Percentiles rank a stretch among this genome's conserved stretches.
phyloP scores from a whole-genome alignment of 2,329 filamentous ascomycete genomes.

The Neocatenulostroma microsporum region DNA sequence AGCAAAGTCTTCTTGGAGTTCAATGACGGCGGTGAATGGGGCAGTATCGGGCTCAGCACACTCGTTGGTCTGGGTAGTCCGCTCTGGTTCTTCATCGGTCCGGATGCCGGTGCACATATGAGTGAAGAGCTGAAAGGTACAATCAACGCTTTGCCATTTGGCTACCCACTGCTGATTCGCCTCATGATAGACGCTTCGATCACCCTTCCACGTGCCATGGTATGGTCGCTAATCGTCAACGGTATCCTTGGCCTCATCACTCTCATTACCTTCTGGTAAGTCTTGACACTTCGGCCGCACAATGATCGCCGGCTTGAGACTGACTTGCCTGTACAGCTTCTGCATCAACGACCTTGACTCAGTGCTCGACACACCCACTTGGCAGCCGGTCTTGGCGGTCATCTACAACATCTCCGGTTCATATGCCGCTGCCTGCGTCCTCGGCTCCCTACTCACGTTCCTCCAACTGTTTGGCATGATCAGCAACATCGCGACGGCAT shows the following conservation, averaged over 20 bases:
- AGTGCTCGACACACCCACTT: conserved; percentile 18
- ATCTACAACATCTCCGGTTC: conserved; percentile 7
- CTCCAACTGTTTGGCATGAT: conserved; percentile 6
- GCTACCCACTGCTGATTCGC: no score
- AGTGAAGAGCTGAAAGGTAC: no score
- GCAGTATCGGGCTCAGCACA: conserved; percentile 26
- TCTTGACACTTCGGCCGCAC: no score
- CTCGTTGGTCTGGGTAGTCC: conserved; percentile 32
- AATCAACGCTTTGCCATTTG: no score
- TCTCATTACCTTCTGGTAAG: conserved; percentile 26
- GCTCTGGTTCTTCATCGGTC: conserved; percentile 8
- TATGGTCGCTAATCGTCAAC: conserved; percentile 28
- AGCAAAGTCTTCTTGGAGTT: no score
- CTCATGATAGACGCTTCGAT: conserved; percentile 24
- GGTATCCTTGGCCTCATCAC: conserved; percentile 15
- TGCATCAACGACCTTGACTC: conserved; percentile 10
- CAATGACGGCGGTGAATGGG: conserved; percentile 26
- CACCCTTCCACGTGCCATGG: conserved; percentile 31
- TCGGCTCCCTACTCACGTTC: conserved; percentile 7
- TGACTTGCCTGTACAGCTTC: no score
- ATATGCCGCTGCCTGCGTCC: no score
- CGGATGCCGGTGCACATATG: no score
- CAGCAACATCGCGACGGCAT: no score
- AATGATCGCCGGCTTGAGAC: no score
- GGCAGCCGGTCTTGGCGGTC: conserved; percentile 9